Evolutionary conservation across 257 asterid species (phyloP).

Genomic region (Craterostigma plantagineum): DNA sequence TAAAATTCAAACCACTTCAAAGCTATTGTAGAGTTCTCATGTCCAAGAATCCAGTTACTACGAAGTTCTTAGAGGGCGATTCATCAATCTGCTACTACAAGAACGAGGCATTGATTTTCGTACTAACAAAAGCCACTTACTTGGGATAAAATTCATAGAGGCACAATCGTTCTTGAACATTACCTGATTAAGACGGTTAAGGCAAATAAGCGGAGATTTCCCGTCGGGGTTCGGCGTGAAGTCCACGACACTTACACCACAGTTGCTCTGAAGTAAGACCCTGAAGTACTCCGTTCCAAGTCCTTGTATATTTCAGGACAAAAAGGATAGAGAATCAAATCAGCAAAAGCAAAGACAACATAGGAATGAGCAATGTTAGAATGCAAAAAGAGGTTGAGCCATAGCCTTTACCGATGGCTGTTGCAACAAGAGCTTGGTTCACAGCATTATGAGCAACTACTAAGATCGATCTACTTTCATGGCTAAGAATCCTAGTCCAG

Average conservation of each 20-base stretch:
- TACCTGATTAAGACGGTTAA: slow-evolving; percentile 92
- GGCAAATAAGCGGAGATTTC: slow-evolving; percentile 39
- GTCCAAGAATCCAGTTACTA: too few species aligned
- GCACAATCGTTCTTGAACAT: not conserved
- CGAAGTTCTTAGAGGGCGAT: too few species aligned
- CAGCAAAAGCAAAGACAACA: too few species aligned
- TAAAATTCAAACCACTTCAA: too few species aligned
- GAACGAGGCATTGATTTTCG: too few species aligned
- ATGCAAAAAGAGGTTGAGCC: too few species aligned
- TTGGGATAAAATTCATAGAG: too few species aligned
- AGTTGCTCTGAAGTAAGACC: slow-evolving; percentile 79
- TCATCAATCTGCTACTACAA: too few species aligned
- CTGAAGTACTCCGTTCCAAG: slow-evolving; percentile 79
- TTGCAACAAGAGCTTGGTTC: slow-evolving; percentile 94
- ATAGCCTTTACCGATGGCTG: slow-evolving; percentile 87
- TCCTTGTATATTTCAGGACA: slow-evolving; percentile 22
- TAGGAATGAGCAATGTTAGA: too few species aligned
- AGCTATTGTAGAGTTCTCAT: too few species aligned
- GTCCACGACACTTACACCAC: slow-evolving; percentile 89
- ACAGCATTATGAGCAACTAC: slow-evolving; percentile 98
- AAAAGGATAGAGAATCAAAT: too few species aligned
- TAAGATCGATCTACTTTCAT: slow-evolving; percentile 60
- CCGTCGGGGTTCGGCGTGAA: slow-evolving; percentile 66
- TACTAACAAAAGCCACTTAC: too few species aligned
- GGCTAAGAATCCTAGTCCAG: slow-evolving; percentile 59